Evolutionary conservation across 371 early-diverging fungal genomes (phyloP).

Genomic region (Zychaea mexicana): DNA sequence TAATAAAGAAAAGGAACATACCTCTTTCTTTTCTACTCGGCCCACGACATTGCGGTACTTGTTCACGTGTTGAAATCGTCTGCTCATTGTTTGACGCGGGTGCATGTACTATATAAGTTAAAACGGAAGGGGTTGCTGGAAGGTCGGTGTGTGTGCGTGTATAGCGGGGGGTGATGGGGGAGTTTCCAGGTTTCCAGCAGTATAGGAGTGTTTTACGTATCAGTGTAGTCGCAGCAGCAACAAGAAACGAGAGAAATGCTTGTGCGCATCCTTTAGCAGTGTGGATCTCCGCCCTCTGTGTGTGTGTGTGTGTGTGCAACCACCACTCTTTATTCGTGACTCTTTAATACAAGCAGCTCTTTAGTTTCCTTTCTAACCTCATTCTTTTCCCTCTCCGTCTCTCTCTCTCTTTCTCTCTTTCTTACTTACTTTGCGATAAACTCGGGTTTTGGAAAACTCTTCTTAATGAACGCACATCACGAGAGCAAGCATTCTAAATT

Average conservation of each 20-base stretch:
- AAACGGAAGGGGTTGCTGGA: neutral
- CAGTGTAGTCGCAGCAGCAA: no score
- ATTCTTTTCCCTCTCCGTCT: neutral
- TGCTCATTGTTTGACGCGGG: constrained; percentile 24
- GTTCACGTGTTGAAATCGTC: constrained; percentile 55
- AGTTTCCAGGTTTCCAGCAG: no score
- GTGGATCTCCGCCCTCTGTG: no score
- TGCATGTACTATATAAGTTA: no score
- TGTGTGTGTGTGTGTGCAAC: no score
- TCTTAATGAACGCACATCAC: constrained; percentile 4
- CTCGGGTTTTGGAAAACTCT: neutral
- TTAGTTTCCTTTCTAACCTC: neutral
- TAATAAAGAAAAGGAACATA: constrained; percentile 4
- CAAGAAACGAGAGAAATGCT: no score
- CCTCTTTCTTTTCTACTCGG: constrained; percentile 61
- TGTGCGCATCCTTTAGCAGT: no score
- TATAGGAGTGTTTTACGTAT: no score
- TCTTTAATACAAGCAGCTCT: neutral
- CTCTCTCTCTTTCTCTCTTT: constrained; percentile 3
- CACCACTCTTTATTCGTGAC: neutral
- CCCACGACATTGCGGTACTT: constrained; percentile 70
- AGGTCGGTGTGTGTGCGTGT: no score
- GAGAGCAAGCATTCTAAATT: constrained; percentile 11
- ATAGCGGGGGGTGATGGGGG: no score
- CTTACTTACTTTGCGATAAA: neutral